Conservation (phyloP, 768 basidiomycete species). For the Chlorophyllum brunneum region DNA sequence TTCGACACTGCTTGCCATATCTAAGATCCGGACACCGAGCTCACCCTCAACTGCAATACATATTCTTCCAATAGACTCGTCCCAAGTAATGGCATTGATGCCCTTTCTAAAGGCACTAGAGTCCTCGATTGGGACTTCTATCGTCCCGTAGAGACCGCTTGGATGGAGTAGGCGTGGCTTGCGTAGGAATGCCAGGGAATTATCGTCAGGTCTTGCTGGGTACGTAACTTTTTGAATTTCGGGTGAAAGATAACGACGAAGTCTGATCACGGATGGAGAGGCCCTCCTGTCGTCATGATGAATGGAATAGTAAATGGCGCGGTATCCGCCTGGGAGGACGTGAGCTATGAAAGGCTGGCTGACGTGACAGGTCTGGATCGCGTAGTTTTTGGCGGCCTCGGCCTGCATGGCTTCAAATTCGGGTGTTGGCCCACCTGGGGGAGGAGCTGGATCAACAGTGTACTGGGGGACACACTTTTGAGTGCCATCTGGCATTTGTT, state of each 20-base stretch:
- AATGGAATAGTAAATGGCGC: slow-evolving; percentile 38
- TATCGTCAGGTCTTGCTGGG: slow-evolving; percentile 3
- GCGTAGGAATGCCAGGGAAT: slow-evolving; percentile 5
- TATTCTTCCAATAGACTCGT: slow-evolving; percentile 60
- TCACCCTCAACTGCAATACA: slow-evolving; percentile 44
- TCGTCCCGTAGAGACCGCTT: slow-evolving; percentile 4
- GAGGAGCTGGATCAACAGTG: slow-evolving; percentile 17
- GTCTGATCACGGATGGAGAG: slow-evolving; percentile 28
- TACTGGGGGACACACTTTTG: neutral
- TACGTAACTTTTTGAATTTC: slow-evolving; percentile 6
- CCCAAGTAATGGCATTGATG: slow-evolving; percentile 56
- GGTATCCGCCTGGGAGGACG: slow-evolving; percentile 40
- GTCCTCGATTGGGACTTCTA: slow-evolving; percentile 3
- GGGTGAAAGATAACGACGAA: slow-evolving; percentile 37
- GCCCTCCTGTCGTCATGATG: slow-evolving; percentile 27
- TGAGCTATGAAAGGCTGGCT: slow-evolving; percentile 23
- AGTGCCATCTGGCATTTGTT: slow-evolving; percentile 5
- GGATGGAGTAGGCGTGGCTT: slow-evolving; percentile 1
- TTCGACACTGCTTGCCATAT: slow-evolving; percentile 34
- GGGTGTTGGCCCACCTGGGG: slow-evolving; percentile 17
- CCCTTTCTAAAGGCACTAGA: slow-evolving; percentile 21
- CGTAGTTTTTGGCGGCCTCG: neutral
- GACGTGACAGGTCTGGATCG: slow-evolving; percentile 16
- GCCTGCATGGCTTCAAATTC: slow-evolving; percentile 17
- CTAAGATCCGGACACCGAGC: slow-evolving; percentile 40